Conservation (phyloP, 1,284 basidiomycete species). For the Tilletia setariae region DNA sequence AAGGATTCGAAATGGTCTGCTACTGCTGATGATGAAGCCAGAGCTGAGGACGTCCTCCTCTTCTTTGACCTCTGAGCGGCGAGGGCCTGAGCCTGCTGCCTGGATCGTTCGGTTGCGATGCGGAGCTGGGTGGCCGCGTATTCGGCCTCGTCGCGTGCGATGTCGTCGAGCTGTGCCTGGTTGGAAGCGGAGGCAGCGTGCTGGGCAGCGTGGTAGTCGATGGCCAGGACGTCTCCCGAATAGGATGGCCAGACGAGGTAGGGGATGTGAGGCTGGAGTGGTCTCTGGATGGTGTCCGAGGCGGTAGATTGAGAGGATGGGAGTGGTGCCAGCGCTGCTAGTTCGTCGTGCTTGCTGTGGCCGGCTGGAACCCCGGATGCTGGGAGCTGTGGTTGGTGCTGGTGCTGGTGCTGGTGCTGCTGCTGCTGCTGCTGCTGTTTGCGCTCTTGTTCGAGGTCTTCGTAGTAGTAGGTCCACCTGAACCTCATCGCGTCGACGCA, state of each 20-base stretch:
- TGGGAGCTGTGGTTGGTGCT: neutral
- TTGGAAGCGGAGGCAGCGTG: neutral
- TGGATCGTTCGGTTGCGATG: neutral
- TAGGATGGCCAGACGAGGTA: conserved; percentile 9
- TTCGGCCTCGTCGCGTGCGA: neutral
- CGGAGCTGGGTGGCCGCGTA: neutral
- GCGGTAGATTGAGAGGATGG: neutral
- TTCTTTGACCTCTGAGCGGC: neutral
- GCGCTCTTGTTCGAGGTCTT: conserved; percentile 6
- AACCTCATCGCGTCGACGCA: conserved; percentile 2
- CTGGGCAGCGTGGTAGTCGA: conserved; percentile 12
- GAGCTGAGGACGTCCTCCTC: neutral
- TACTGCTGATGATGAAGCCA: neutral
- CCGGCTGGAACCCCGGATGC: neutral
- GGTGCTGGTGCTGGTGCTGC: neutral
- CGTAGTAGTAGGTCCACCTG: conserved; percentile 14
- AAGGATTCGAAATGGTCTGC: conserved; percentile 1
- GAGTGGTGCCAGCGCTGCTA: neutral
- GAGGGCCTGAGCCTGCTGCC: neutral
- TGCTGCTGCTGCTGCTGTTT: neutral
- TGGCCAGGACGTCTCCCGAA: conserved; percentile 6
- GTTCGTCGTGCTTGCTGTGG: neutral
- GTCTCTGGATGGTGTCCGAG: neutral
- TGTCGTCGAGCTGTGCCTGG: neutral
- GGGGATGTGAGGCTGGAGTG: neutral